These are phyloP conservation scores for Chlorociboria aeruginascens DNA, from an alignment of 495 filamentous ascomycete species.

Conservation along the genomic window DNA sequence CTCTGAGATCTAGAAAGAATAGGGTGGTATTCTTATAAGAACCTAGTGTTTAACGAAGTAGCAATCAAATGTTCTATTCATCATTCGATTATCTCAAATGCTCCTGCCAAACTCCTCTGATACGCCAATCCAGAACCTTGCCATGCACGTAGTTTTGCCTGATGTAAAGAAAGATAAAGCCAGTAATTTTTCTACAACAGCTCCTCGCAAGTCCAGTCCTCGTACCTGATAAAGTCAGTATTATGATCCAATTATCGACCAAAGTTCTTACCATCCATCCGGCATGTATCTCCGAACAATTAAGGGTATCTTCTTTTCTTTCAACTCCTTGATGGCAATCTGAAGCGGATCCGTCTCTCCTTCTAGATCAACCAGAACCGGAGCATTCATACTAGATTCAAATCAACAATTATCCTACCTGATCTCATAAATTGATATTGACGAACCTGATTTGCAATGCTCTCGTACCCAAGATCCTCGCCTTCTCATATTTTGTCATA, in stretches of 20 bases:
- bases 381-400: slow-evolving; percentile 77
- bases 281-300: slow-evolving; percentile 91
- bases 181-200: slow-evolving; percentile 38
- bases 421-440: background rate
- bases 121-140: slow-evolving; percentile 13
- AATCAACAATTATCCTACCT: background rate
- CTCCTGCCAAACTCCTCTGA: slow-evolving; percentile 15
- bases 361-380: slow-evolving; percentile 90
- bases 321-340: slow-evolving; percentile 92
- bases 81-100: background rate
- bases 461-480: slow-evolving; percentile 82
- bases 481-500: slow-evolving; percentile 98
- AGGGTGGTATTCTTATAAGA: too few relatives aligned
- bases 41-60: too few relatives aligned
- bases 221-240: slow-evolving; percentile 52
- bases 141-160: background rate
- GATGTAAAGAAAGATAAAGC: background rate
- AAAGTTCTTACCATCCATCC: slow-evolving; percentile 77
- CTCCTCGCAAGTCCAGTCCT: slow-evolving; percentile 99
- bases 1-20: too few relatives aligned
- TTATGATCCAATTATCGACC: slow-evolving; percentile 5
- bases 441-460: slow-evolving; percentile 90
- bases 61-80: background rate
- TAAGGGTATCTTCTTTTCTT: slow-evolving; percentile 96
- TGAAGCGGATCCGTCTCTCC: slow-evolving; percentile 96